Conservation (phyloP, 192 early-diverging fungal species). For the Geosiphon pyriformis region DNA sequence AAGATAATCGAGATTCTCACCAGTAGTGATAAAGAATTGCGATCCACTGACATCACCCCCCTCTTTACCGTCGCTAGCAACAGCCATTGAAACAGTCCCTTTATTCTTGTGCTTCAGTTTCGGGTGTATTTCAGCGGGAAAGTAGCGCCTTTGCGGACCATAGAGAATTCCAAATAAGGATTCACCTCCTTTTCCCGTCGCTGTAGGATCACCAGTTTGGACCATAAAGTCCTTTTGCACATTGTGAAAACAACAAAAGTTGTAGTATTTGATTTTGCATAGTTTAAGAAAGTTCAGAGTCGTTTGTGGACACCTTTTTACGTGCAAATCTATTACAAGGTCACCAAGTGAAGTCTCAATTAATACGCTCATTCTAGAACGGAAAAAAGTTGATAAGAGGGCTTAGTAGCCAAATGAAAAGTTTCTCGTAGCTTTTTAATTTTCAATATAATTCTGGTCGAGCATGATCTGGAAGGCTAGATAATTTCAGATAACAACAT, state of each 20-base stretch:
- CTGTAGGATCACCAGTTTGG: conserved; percentile 70
- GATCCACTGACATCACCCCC: conserved; percentile 59
- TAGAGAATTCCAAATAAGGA: conserved; percentile 64
- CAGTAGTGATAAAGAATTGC: conserved; percentile 85
- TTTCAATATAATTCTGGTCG: no score
- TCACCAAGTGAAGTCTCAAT: conserved; percentile 89
- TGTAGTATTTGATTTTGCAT: conserved; percentile 86
- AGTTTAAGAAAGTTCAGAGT: conserved; percentile 82
- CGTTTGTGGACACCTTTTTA: conserved; percentile 62
- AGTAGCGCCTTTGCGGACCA: conserved; percentile 54
- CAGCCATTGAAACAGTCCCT: conserved; percentile 77
- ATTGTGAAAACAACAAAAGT: conserved; percentile 76
- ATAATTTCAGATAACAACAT: no score
- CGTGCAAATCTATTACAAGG: conserved; percentile 82
- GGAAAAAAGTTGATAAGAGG: conserved; percentile 3
- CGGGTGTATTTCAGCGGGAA: conserved; percentile 74
- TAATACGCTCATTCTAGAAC: conserved; percentile 51
- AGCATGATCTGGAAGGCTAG: no score
- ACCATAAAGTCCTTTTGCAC: conserved; percentile 77
- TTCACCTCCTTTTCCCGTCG: conserved; percentile 64
- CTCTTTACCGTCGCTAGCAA: conserved; percentile 37
- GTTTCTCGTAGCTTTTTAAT: no score
- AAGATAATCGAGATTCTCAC: conserved; percentile 67
- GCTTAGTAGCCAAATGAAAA: no score
- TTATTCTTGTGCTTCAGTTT: conserved; percentile 70